Evolutionary conservation across 345 rosid species (phyloP), one percentile per base, ranked within the genome.

Genomic region (Bruguiera gymnorhiza): DNA sequence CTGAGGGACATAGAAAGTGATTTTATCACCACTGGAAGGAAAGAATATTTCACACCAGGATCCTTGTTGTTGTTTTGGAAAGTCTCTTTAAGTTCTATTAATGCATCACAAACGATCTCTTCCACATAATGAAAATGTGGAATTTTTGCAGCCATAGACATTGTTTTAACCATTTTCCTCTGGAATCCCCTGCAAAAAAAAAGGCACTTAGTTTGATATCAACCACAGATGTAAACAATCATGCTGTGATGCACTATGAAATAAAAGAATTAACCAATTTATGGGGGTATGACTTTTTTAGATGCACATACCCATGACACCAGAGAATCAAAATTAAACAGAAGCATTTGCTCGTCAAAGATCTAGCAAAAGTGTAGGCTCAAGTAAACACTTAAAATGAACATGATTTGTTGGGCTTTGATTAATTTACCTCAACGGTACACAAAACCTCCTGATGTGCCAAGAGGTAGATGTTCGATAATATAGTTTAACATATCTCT

Each of bases 61-160:
- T 94, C 97, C 13, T 82, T 71, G 64, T 87, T 91, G 72, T 83
- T 83, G 39, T 84, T 81, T 76, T 89, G 87, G 63, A 89, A 94
- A 75, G 87, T 84, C 21, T 80, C 78, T 65, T 89, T 91, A 46
- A 94, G 92, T 68, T 87, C 82, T 72, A 86, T 87, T 21, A 94
- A 80, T n/a, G 93, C 81, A 72, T 91, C 89, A 26, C 97, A 94
- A 53, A 83, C 86, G 21, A 94, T 87, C 83, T 91, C 98, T 75
- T 94, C 98, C 20, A 91, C 97, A 62, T 86, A 94, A 84, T 94
- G 86, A 75, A 94, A 94, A 80, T 94, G 98, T 1, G 98, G 98
- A 66, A 94, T 91, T 71, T 83, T 91, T 58, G 92, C 89, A 56
- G 93, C 97, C 93, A 87, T 75, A 57, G 93, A 81, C 98, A 94